These are phyloP conservation scores for Aaosphaeria pasadenensis DNA, from an alignment of 2,329 filamentous ascomycete genomes.

Conservation along the genomic window DNA sequence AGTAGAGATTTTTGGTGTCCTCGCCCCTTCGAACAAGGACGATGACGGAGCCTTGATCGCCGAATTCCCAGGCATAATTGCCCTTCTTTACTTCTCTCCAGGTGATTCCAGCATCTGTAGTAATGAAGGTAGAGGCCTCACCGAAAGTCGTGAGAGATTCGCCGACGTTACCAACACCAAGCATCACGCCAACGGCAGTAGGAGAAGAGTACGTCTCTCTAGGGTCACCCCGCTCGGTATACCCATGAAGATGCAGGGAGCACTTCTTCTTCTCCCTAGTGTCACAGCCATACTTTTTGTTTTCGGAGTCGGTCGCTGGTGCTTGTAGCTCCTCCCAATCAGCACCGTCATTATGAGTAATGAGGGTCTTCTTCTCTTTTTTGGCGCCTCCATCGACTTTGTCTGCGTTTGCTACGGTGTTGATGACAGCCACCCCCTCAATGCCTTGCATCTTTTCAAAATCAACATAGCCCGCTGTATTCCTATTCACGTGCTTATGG, in stretches of 20 bases:
- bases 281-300: slow-evolving; percentile 68
- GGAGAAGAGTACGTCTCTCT: slow-evolving; percentile 83
- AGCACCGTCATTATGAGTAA: slow-evolving; percentile 94
- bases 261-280: slow-evolving; percentile 63
- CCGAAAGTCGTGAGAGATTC: slow-evolving; percentile 62
- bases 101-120: slow-evolving; percentile 80
- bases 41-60: slow-evolving; percentile 90
- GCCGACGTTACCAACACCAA: slow-evolving; percentile 90
- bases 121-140: slow-evolving; percentile 87
- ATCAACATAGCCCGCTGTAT: slow-evolving; percentile 76
- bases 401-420: slow-evolving; percentile 73
- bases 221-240: slow-evolving; percentile 82
- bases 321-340: slow-evolving; percentile 77
- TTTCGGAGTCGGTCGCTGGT: slow-evolving; percentile 68
- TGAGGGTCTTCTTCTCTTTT: slow-evolving; percentile 85
- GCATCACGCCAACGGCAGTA: slow-evolving; percentile 85
- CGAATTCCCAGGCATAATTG: slow-evolving; percentile 88
- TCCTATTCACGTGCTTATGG: slow-evolving; percentile 75
- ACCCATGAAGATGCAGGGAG: slow-evolving; percentile 89
- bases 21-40: slow-evolving; percentile 75
- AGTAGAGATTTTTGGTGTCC: slow-evolving; percentile 67
- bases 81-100: slow-evolving; percentile 89
- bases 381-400: slow-evolving; percentile 59
- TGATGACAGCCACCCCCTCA: slow-evolving; percentile 86
- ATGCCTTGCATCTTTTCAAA: slow-evolving; percentile 94